These are phyloP conservation scores for Dichomitus squalens DNA, from an alignment of 1,284 basidiomycete species.

Conservation along the genomic window DNA sequence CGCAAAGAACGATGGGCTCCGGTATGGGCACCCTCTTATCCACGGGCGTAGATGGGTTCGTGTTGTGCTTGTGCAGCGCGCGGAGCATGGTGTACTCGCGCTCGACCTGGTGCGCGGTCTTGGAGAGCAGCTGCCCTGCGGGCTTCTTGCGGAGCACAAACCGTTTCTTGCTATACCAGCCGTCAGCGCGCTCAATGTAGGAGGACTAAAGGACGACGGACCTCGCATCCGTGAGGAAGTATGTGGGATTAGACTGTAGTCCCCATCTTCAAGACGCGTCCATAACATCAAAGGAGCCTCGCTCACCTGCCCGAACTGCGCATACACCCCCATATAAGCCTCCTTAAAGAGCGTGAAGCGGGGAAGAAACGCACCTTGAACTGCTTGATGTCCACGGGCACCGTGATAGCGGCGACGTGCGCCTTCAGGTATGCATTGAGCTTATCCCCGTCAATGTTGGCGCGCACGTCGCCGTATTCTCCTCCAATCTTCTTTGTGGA, in stretches of 20 bases:
- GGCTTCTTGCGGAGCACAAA: constrained; percentile 95
- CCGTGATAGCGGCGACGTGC: constrained; percentile 57
- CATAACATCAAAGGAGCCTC: background rate
- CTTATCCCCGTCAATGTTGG: constrained; percentile 65
- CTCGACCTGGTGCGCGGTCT: constrained; percentile 93
- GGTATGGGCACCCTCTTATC: constrained; percentile 80
- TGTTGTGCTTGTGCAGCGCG: constrained; percentile 78
- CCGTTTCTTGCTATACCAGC: constrained; percentile 49
- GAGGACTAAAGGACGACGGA: constrained; percentile 34
- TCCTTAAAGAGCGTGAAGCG: background rate
- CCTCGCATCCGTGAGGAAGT: constrained; percentile 82
- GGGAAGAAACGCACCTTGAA: constrained; percentile 72
- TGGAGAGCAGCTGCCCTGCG: constrained; percentile 82
- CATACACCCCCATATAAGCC: background rate
- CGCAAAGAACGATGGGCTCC: constrained; percentile 81
- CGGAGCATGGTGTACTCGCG: constrained; percentile 85
- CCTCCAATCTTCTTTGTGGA: constrained; percentile 56
- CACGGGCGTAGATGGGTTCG: constrained; percentile 48
- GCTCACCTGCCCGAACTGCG: constrained; percentile 78
- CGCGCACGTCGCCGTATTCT: constrained; percentile 74
- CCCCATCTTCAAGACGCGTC: background rate
- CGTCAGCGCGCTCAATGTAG: background rate
- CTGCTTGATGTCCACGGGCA: constrained; percentile 85
- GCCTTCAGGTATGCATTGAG: constrained; percentile 71
- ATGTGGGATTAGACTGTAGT: constrained; percentile 89